These are phyloP conservation scores for Thielaviopsis ethacetica DNA, from an alignment of 2,329 filamentous ascomycete genomes.

Conservation along the genomic window DNA sequence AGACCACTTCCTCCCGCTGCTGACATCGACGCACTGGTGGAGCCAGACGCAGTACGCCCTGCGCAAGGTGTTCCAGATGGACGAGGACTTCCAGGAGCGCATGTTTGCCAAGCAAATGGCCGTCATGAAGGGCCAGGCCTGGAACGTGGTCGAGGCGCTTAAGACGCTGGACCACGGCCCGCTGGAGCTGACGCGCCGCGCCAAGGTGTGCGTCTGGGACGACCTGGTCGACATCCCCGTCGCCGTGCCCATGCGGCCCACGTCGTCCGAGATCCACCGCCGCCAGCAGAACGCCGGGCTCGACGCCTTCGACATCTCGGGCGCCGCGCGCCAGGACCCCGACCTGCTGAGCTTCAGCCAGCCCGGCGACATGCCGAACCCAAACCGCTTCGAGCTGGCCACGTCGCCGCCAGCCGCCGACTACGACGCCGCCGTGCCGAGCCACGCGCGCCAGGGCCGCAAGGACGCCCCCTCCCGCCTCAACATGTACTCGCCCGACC, in stretches of 20 bases:
- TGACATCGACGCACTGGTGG: constrained; percentile 96
- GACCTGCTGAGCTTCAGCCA: constrained; percentile 57
- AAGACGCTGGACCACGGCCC: constrained; percentile 88
- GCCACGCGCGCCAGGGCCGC: constrained; percentile 16
- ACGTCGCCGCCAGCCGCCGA: constrained; percentile 21
- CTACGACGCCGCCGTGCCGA: background rate
- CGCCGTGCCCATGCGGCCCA: constrained; percentile 72
- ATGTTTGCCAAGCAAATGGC: constrained; percentile 99
- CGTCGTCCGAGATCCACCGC: constrained; percentile 69
- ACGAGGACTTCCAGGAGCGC: constrained; percentile 91
- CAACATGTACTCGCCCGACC: constrained; percentile 29
- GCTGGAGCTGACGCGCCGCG: constrained; percentile 75
- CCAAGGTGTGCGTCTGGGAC: constrained; percentile 93
- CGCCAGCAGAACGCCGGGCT: constrained; percentile 31
- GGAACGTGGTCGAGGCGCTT: constrained; percentile 96
- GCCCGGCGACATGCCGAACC: constrained; percentile 52
- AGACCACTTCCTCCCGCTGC: constrained; percentile 85
- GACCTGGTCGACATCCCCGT: constrained; percentile 92
- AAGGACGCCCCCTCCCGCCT: constrained; percentile 25
- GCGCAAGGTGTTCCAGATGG: constrained; percentile 74
- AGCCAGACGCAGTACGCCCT: constrained; percentile 79
- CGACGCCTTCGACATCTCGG: constrained; percentile 82
- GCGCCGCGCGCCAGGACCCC: constrained; percentile 22
- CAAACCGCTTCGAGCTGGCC: constrained; percentile 57
- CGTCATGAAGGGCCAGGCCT: constrained; percentile 98